These are phyloP conservation scores for Candida stauntonica DNA, from an alignment of 805 yeast genomes.

Conservation along the genomic window DNA sequence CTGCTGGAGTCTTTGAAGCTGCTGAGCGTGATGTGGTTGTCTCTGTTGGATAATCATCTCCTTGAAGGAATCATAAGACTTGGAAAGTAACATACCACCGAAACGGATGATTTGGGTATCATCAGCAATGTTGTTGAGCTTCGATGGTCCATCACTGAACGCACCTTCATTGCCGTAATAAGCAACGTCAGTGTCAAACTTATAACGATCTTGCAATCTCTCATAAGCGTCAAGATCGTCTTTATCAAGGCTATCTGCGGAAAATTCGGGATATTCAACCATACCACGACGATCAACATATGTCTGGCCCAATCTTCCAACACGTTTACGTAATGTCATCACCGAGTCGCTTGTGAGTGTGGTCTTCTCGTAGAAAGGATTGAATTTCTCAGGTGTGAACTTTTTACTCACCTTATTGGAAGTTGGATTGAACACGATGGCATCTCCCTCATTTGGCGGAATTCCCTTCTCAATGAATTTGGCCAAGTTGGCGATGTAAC, in stretches of 20 bases:
- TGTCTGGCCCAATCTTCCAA: slow-evolving; percentile 64
- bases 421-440: slow-evolving; percentile 22
- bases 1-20: slow-evolving; percentile 4
- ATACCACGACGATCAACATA: slow-evolving; percentile 74
- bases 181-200: slow-evolving; percentile 52
- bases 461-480: slow-evolving; percentile 24
- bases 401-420: slow-evolving; percentile 27
- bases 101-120: slow-evolving; percentile 88
- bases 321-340: slow-evolving; percentile 65
- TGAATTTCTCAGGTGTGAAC: slow-evolving; percentile 31
- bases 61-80: slow-evolving; percentile 74
- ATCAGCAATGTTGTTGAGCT: slow-evolving; percentile 73
- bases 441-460: slow-evolving; percentile 29
- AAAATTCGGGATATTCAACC: slow-evolving; percentile 30
- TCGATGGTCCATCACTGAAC: slow-evolving; percentile 73
- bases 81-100: slow-evolving; percentile 85
- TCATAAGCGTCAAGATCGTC: slow-evolving; percentile 35
- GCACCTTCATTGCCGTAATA: slow-evolving; percentile 39
- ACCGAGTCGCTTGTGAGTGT: slow-evolving; percentile 37
- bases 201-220: slow-evolving; percentile 61
- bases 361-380: slow-evolving; percentile 32
- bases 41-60: slow-evolving; percentile 67
- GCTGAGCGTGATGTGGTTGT: slow-evolving; percentile 13
- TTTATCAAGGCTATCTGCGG: slow-evolving; percentile 20
- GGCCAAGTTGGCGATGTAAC: slow-evolving; percentile 34